These are phyloP conservation scores for Kluyveromyces siamensis DNA, from an alignment of 805 yeast species.

Conservation along the genomic window DNA sequence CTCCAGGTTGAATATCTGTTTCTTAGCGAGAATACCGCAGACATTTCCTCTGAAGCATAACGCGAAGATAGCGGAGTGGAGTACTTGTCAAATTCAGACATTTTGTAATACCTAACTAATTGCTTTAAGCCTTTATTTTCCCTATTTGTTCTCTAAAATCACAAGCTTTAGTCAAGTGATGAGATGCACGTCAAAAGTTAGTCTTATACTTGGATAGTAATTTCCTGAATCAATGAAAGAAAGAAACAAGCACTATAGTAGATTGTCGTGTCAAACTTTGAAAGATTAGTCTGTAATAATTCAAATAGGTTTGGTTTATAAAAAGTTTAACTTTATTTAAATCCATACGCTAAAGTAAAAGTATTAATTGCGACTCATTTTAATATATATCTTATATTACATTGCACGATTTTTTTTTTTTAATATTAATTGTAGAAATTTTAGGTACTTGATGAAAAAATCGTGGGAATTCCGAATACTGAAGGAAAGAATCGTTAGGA, in stretches of 20 bases:
- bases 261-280: background rate
- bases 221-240: background rate
- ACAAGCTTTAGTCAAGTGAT: background rate
- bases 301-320: too few relatives aligned
- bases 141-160: too few relatives aligned
- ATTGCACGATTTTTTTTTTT: background rate
- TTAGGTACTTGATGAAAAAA: background rate
- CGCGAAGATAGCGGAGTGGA: conserved; percentile 91
- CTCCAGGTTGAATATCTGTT: conserved; percentile 98
- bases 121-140: background rate
- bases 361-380: background rate
- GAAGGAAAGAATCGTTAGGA: background rate
- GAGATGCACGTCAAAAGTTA: background rate
- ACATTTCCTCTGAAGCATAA: conserved; percentile 97
- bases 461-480: background rate
- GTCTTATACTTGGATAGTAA: background rate
- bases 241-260: background rate
- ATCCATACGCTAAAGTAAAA: background rate
- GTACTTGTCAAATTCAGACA: conserved; percentile 56
- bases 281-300: too few relatives aligned
- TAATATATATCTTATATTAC: background rate
- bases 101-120: conserved; percentile 1
- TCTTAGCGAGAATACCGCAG: conserved; percentile 80
- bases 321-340: background rate
- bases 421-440: background rate